phyloP scores from a whole-genome alignment of 1,284 basidiomycete species.

The Gomphus bonarii region DNA sequence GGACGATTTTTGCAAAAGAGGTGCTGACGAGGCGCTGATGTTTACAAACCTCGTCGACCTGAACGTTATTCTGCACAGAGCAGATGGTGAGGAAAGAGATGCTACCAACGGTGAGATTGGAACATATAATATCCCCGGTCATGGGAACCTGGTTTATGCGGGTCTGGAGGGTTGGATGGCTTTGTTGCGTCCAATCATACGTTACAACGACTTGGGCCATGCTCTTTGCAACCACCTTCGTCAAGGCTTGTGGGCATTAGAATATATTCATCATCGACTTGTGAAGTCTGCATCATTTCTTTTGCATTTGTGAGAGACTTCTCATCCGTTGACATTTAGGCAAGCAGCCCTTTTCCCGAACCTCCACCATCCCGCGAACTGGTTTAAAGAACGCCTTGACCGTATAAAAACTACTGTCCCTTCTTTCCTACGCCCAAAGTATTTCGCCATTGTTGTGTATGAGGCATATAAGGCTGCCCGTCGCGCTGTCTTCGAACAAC shows the following conservation, averaged over 20 bases:
- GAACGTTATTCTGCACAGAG: conserved; percentile 74
- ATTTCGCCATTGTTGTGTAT: conserved; percentile 83
- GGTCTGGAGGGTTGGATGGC: conserved; percentile 96
- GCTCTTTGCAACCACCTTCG: conserved; percentile 80
- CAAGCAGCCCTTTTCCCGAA: conserved; percentile 60
- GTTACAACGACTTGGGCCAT: conserved; percentile 85
- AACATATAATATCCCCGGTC: conserved; percentile 66
- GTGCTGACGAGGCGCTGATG: conserved; percentile 61
- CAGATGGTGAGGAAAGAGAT: conserved; percentile 86
- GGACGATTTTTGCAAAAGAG: conserved; percentile 60
- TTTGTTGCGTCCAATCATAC: conserved; percentile 71
- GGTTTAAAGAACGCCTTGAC: conserved; percentile 81
- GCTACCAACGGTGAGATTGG: conserved; percentile 68
- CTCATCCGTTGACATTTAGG: conserved; percentile 27
- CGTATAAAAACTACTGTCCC: conserved; percentile 65
- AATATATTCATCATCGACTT: conserved; percentile 71
- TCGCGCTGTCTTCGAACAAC: conserved; percentile 72
- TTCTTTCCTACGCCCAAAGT: conserved; percentile 85
- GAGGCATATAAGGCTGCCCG: conserved; percentile 87
- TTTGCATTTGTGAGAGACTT: not conserved
- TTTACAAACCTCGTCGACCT: conserved; percentile 79
- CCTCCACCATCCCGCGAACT: conserved; percentile 60
- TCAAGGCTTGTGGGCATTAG: conserved; percentile 81
- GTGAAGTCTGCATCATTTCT: conserved; percentile 43
- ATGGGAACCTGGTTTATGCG: conserved; percentile 75